Evolutionary conservation across 257 asterid genomes (phyloP), one percentile per base, ranked within the genome.

Genomic region (Fraxinus excelsior): DNA sequence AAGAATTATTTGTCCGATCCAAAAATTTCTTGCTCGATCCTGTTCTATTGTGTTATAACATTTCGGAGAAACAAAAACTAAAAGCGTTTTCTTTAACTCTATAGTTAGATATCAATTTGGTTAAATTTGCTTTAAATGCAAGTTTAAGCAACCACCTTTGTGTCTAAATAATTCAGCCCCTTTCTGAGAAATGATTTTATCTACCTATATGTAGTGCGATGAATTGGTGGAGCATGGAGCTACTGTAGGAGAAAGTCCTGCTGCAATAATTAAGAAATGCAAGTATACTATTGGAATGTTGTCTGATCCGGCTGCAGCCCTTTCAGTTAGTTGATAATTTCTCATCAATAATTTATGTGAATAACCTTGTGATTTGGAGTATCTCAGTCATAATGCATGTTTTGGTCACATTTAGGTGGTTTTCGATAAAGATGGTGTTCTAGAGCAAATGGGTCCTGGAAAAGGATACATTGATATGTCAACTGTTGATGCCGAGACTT

Each of bases 401-500:
- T 70, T 21, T 56, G 67, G 72, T 81, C 37, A 12, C 78, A 21
- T 56, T 32, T 79, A 94, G 99, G 99, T 94, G 81, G 97, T 92
- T 82, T 94, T 90, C 32, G 96, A 84, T 71, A 80, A 94, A 89
- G 87, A 78, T 81, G 99, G 99, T 70, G 97, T 90, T 68, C 91
- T 94, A 79, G 99, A 87, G 85, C 88, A 88, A 84, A 89, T 94
- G 44, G 79, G 91, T 76, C 79, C 84, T 23, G 99, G 94, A 70
- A 94, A 94, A 90, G 90, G 97, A 60, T 94, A 94, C 81, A 90
- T 94, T 78, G 97, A 94, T 86, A 94, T 94, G 99, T 94, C 99
- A 81, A 94, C 99, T 10, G 99, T 94, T 78, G 99, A 92, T 89
- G 95, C 97, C 32, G 97, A 94, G 87, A 91, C 99, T 56, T 92